Percentiles rank a stretch among this genome's conserved stretches.
Evolutionary conservation across 2,329 filamentous ascomycete genomes (phyloP).

Genomic region (Clarireedia hainanense): DNA sequence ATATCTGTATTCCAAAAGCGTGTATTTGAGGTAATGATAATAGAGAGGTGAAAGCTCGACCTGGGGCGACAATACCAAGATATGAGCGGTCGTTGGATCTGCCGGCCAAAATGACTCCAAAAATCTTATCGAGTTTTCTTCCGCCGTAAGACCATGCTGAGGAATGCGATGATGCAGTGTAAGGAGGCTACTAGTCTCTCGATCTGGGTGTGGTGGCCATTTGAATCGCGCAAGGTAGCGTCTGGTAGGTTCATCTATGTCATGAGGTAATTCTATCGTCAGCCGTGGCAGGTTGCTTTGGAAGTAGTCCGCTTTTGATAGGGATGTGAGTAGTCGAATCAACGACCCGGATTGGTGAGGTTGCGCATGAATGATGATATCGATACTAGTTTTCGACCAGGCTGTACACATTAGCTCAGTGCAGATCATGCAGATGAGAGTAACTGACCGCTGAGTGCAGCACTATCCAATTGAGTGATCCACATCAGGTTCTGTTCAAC

Average conservation of each 20-base stretch:
- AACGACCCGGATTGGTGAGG: slow-evolving; percentile 64
- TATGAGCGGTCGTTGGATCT: slow-evolving; percentile 55
- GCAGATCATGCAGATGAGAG: not conserved
- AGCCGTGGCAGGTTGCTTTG: slow-evolving; percentile 63
- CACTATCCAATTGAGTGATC: slow-evolving; percentile 69
- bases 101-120: slow-evolving; percentile 84
- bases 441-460: slow-evolving; percentile 54
- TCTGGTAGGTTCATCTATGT: slow-evolving; percentile 57
- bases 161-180: slow-evolving; percentile 69
- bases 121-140: slow-evolving; percentile 67
- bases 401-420: slow-evolving; percentile 37
- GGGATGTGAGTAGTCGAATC: slow-evolving; percentile 67
- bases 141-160: slow-evolving; percentile 48
- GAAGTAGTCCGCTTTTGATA: slow-evolving; percentile 68
- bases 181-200: slow-evolving; percentile 44
- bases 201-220: slow-evolving; percentile 51
- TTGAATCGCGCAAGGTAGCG: slow-evolving; percentile 54
- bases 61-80: slow-evolving; percentile 78
- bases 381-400: slow-evolving; percentile 72
- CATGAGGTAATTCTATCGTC: slow-evolving; percentile 73
- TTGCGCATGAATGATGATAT: slow-evolving; percentile 76
- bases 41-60: slow-evolving; percentile 73
- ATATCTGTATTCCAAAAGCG: slow-evolving; percentile 69
- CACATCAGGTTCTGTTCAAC: slow-evolving; percentile 60
- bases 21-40: slow-evolving; percentile 79